These are phyloP conservation scores for Saccharum spontaneum DNA, from an alignment of 176 grass and related monocot genomes.

Conservation along the genomic window DNA sequence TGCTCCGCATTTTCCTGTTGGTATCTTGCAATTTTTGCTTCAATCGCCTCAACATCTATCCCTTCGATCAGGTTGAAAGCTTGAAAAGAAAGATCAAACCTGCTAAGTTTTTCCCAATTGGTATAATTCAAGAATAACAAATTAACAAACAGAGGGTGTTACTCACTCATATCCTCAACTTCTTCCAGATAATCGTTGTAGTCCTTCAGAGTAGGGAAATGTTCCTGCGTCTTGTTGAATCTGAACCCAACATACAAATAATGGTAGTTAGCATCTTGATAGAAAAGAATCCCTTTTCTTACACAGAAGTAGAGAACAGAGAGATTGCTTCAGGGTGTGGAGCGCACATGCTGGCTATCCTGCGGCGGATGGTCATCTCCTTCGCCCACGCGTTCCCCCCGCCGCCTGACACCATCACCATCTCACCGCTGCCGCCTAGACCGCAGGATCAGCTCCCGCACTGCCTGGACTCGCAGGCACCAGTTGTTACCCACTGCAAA, in stretches of 20 bases:
- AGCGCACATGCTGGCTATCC: slow-evolving; percentile 53
- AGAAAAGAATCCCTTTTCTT: neutral
- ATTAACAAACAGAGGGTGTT: neutral
- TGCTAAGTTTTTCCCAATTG: neutral
- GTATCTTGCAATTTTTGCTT: slow-evolving; percentile 76
- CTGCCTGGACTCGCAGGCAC: neutral
- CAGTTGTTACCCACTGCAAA: no score
- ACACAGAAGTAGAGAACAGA: neutral
- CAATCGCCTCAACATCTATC: slow-evolving; percentile 66
- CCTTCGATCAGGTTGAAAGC: slow-evolving; percentile 81
- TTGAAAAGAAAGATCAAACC: slow-evolving; percentile 31
- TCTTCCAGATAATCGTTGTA: slow-evolving; percentile 98
- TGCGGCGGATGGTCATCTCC: slow-evolving; percentile 64
- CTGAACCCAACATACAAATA: slow-evolving; percentile 33
- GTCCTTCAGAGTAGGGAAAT: slow-evolving; percentile 77
- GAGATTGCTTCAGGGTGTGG: neutral
- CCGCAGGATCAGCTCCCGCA: slow-evolving; percentile 6
- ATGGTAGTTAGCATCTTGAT: neutral
- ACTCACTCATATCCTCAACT: slow-evolving; percentile 94
- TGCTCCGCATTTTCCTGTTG: slow-evolving; percentile 84
- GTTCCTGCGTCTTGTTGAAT: slow-evolving; percentile 85
- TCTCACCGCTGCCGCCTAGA: slow-evolving; percentile 17
- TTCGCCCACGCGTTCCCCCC: slow-evolving; percentile 44
- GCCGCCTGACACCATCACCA: slow-evolving; percentile 38
- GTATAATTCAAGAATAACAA: neutral